Percentiles rank a stretch among this genome's conserved stretches.
phyloP scores from a whole-genome alignment of 495 filamentous ascomycete genomes.

The Penicillium crystallinum region DNA sequence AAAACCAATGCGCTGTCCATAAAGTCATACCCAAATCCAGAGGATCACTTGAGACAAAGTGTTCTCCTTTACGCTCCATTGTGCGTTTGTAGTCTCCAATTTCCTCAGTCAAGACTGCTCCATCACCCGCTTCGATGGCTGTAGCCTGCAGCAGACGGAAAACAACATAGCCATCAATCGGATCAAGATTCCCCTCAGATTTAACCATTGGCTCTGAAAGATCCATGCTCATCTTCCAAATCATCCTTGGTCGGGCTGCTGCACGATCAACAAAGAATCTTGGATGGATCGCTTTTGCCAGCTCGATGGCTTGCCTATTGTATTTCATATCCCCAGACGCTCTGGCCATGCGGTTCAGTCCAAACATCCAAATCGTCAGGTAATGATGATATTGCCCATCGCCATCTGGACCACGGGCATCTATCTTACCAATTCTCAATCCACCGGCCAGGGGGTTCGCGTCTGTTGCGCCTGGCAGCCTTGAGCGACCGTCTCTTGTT shows the following conservation, averaged over 20 bases:
- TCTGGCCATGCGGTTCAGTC: slow-evolving; percentile 53
- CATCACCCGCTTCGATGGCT: slow-evolving; percentile 24
- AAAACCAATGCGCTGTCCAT: slow-evolving; percentile 58
- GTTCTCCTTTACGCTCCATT: slow-evolving; percentile 45
- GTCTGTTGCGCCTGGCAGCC: slow-evolving; percentile 52
- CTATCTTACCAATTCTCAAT: slow-evolving; percentile 57
- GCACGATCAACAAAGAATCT: slow-evolving; percentile 45
- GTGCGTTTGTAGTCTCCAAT: slow-evolving; percentile 55
- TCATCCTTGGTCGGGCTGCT: slow-evolving; percentile 41
- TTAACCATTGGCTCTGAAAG: slow-evolving; percentile 46
- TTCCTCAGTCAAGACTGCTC: slow-evolving; percentile 41
- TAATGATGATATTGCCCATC: slow-evolving; percentile 70
- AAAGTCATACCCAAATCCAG: slow-evolving; percentile 63
- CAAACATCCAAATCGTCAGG: slow-evolving; percentile 68
- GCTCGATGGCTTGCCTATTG: slow-evolving; percentile 50
- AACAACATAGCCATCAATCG: slow-evolving; percentile 55
- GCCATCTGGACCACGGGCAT: slow-evolving; percentile 47
- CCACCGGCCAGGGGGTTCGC: slow-evolving; percentile 53
- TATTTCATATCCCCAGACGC: slow-evolving; percentile 47
- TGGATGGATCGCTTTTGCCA: slow-evolving; percentile 56
- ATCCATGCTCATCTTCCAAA: slow-evolving; percentile 60
- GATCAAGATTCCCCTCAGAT: slow-evolving; percentile 57
- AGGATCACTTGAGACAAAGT: slow-evolving; percentile 48
- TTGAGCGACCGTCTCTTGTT: slow-evolving; percentile 44
- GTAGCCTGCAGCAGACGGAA: slow-evolving; percentile 50